Conservation (phyloP, 2,329 filamentous ascomycete genomes). For the Neofusicoccum kwambonambiense region DNA sequence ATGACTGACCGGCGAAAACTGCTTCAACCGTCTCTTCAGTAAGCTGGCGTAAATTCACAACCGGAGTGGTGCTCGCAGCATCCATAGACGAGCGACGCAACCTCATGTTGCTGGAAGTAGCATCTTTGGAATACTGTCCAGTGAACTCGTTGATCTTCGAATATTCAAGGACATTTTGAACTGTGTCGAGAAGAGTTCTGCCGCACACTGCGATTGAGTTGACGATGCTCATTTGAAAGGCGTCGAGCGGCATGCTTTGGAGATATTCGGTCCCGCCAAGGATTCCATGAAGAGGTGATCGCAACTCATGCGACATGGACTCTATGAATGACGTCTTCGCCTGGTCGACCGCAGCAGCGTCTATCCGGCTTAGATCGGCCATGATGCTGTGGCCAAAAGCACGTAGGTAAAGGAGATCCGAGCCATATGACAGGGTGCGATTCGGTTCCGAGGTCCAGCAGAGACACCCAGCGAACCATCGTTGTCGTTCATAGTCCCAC, state of each 20-base stretch:
- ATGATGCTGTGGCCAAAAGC: slow-evolving; percentile 38
- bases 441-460: slow-evolving; percentile 38
- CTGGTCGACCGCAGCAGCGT: background rate
- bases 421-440: slow-evolving; percentile 35
- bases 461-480: slow-evolving; percentile 38
- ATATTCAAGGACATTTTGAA: slow-evolving; percentile 32
- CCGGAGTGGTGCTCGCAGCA: background rate
- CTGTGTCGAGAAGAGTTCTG: slow-evolving; percentile 42
- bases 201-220: slow-evolving; percentile 39
- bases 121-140: slow-evolving; percentile 16
- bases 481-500: slow-evolving; percentile 39
- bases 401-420: slow-evolving; percentile 38
- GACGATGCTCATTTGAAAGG: background rate
- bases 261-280: slow-evolving; percentile 16
- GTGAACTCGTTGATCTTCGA: slow-evolving; percentile 36
- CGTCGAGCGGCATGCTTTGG: slow-evolving; percentile 15
- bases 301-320: slow-evolving; percentile 40
- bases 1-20: slow-evolving; percentile 20
- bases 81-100: no score
- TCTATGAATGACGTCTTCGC: slow-evolving; percentile 33
- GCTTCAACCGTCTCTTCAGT: slow-evolving; percentile 39
- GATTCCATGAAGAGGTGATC: background rate
- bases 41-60: slow-evolving; percentile 33
- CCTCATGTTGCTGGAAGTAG: background rate
- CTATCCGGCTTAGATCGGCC: slow-evolving; percentile 19